phyloP scores from a whole-genome alignment of 495 filamentous ascomycete species.

The Aspergillus haitiensis region DNA sequence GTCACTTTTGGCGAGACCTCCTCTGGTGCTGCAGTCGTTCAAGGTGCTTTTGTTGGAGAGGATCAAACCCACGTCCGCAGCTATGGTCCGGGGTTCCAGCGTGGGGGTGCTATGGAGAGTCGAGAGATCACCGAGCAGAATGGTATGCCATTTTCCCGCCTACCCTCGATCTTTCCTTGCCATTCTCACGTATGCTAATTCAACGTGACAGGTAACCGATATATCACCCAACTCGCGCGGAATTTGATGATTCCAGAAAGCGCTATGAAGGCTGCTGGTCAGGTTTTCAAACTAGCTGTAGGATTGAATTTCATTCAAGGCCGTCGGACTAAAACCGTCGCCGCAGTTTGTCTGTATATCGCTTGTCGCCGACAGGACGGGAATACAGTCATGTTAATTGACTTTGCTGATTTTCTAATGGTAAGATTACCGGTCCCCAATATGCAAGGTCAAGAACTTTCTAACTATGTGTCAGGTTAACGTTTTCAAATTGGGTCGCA shows the following conservation, averaged over 20 bases:
- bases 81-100: constrained; percentile 56
- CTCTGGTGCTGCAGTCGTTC: constrained; percentile 83
- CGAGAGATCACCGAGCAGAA: constrained; percentile 72
- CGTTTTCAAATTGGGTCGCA: constrained; percentile 84
- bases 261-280: constrained; percentile 61
- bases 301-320: constrained; percentile 80
- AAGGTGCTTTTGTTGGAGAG: constrained; percentile 82
- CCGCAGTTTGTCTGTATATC: constrained; percentile 83
- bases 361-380: constrained; percentile 69
- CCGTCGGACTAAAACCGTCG: constrained; percentile 78
- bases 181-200: constrained; percentile 12
- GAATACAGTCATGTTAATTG: constrained; percentile 80
- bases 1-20: constrained; percentile 83
- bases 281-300: constrained; percentile 76
- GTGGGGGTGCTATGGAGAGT: constrained; percentile 58
- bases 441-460: background rate
- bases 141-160: constrained; percentile 30
- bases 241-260: constrained; percentile 57
- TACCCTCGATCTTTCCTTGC: background rate
- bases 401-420: constrained; percentile 82
- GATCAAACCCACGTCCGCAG: constrained; percentile 69
- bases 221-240: constrained; percentile 51
- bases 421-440: constrained; percentile 26
- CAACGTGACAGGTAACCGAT: constrained; percentile 42
- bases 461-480: constrained; percentile 58